Evolutionary conservation across 768 basidiomycete species (phyloP).

Genomic region (Suillus spraguei): DNA sequence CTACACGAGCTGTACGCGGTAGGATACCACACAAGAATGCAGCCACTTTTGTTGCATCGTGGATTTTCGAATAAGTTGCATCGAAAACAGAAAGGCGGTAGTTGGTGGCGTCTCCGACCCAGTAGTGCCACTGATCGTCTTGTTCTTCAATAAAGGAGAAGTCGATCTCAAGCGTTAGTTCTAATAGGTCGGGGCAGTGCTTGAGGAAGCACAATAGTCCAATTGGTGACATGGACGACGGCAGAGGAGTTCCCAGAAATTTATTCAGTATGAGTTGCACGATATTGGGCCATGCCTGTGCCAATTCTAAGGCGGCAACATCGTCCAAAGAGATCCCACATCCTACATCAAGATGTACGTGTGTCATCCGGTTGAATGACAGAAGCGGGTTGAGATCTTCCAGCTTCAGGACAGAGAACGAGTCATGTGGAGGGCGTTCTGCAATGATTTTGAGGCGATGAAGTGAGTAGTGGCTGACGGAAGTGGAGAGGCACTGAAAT

Average conservation of each 20-base stretch:
- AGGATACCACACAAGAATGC: slow-evolving; percentile 31
- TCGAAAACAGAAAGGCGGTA: slow-evolving; percentile 7
- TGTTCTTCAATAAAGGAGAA: slow-evolving; percentile 18
- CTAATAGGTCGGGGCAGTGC: slow-evolving; percentile 12
- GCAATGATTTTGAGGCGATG: background rate
- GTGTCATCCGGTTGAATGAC: slow-evolving; percentile 26
- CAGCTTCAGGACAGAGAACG: background rate
- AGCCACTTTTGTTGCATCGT: slow-evolving; percentile 20
- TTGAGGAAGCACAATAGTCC: slow-evolving; percentile 27
- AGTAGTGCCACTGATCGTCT: slow-evolving; percentile 10
- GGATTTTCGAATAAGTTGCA: slow-evolving; percentile 22
- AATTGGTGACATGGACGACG: slow-evolving; percentile 14
- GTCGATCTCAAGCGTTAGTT: slow-evolving; percentile 25
- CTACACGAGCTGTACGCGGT: slow-evolving; percentile 19
- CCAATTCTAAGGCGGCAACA: slow-evolving; percentile 18
- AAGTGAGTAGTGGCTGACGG: background rate
- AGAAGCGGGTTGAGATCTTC: background rate
- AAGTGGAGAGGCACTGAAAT: slow-evolving; percentile 2
- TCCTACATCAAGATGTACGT: slow-evolving; percentile 18
- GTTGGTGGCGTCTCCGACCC: slow-evolving; percentile 4
- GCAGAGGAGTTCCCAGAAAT: background rate
- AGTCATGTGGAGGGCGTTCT: background rate
- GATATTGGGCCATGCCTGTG: slow-evolving; percentile 22
- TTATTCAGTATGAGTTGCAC: slow-evolving; percentile 1
- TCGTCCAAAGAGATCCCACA: slow-evolving; percentile 27